These are phyloP conservation scores for Cyamopsis tetragonoloba DNA, from an alignment of 306 rosid genomes.

Conservation along the genomic window DNA sequence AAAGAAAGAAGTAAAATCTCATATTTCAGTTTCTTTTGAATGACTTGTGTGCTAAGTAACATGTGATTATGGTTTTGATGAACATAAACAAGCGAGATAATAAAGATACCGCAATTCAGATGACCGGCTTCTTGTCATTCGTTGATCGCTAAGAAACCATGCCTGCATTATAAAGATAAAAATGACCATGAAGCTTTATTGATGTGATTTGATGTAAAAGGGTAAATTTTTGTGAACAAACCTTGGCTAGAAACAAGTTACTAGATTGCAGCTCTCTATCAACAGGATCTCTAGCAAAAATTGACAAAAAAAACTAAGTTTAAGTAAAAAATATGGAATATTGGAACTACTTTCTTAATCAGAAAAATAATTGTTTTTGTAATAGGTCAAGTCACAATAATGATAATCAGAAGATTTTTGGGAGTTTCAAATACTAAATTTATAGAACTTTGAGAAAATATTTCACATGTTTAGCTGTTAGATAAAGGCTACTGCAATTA, in stretches of 20 bases:
- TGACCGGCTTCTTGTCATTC: slow-evolving; percentile 97
- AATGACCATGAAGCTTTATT: slow-evolving; percentile 28
- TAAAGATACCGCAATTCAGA: slow-evolving; percentile 83
- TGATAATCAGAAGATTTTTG: no score
- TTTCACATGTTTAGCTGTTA: no score
- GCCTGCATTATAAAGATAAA: slow-evolving; percentile 54
- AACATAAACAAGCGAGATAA: background rate
- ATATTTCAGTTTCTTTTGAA: slow-evolving; percentile 1
- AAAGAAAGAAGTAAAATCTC: background rate
- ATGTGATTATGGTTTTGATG: slow-evolving; percentile 24
- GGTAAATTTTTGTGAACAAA: no score
- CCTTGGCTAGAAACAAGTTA: slow-evolving; percentile 82
- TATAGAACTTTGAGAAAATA: no score
- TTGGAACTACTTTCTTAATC: background rate
- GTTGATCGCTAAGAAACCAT: slow-evolving; percentile 87
- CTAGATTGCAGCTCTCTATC: slow-evolving; percentile 67
- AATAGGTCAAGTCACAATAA: background rate
- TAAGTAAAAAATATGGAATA: no score
- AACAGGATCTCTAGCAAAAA: slow-evolving; percentile 59
- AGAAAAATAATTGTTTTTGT: background rate
- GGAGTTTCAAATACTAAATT: no score
- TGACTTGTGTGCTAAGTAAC: no score
- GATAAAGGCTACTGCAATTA: slow-evolving; percentile 30
- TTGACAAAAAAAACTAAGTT: slow-evolving; percentile 24
- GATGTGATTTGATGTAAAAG: slow-evolving; percentile 12